Evolutionary conservation across 305 asterid species (phyloP), one percentile per base, ranked within the genome.

Genomic region (Plantago rigida): DNA sequence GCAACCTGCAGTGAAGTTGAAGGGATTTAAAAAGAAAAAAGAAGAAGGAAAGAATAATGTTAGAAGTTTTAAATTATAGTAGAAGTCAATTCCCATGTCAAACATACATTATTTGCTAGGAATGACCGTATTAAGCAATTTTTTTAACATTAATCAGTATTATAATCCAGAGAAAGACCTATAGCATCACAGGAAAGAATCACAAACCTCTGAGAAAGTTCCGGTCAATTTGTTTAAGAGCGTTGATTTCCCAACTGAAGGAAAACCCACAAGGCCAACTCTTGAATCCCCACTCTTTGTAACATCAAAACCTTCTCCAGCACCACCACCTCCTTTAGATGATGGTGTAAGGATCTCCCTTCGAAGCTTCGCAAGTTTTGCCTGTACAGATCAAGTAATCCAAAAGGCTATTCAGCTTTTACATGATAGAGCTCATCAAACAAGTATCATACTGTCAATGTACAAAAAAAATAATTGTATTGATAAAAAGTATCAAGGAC

Each of bases 291-390:
- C 98, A 73, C 98, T 87, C 81, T 91, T 91, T 47, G 98, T 88
- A 72, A 91, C 96, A 74, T 88, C 98, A 70, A 91, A 91, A 59
- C 98, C 98, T 79, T 88, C 96, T 63, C 98, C 96, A 60, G 96
- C 93, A 67, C 96, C 98, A 71, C 87, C 98, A 55, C 93, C 98
- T 59, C 98, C 98, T 75, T 91, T 91, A 4, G 98, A 70, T 15
- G 95, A 24, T 44, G 98, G 98, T 15, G 88, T 56, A 59, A 91
- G 92, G 71, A 91, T 85, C 67, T 91, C 96, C 77, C 98, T 79
- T 51, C 98, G 85, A 59, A 91, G 96, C 78, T 91, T 91, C 36
- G 98, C 98, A 63, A 91, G 91, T 70, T 91, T 91, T 36, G 98
- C 98, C 98, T 87, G 59, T 24, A 71, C 51, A 73, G 46, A 63